phyloP scores from a whole-genome alignment of 2,329 filamentous ascomycete genomes.

The Colletotrichum orchidophilum region DNA sequence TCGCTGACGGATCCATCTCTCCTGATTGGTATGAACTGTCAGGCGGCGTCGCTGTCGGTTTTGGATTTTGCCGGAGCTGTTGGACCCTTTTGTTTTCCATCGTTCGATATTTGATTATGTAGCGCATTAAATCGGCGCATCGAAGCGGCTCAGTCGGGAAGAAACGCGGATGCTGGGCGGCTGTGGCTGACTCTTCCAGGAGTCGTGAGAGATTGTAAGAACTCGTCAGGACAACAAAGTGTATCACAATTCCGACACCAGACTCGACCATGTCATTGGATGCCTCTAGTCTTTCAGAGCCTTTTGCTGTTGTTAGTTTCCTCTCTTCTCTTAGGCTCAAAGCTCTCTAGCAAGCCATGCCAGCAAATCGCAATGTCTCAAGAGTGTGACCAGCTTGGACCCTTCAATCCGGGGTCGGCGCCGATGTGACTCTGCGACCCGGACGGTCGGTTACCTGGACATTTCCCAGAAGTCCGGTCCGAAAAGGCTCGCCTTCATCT shows the following conservation, averaged over 20 bases:
- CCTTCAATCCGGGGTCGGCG: background rate
- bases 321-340: too few relatives aligned
- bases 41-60: background rate
- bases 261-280: too few relatives aligned
- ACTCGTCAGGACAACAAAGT: background rate
- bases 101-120: background rate
- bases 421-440: background rate
- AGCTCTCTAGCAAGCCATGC: too few relatives aligned
- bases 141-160: background rate
- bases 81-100: background rate
- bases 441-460: background rate
- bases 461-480: too few relatives aligned
- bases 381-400: too few relatives aligned
- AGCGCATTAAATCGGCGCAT: background rate
- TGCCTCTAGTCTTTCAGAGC: too few relatives aligned
- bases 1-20: slow-evolving; percentile 7
- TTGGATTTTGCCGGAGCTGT: background rate
- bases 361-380: too few relatives aligned
- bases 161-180: background rate
- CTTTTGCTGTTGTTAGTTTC: too few relatives aligned
- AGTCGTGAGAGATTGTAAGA: background rate
- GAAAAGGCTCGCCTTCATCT: background rate
- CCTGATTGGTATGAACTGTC: background rate
- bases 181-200: background rate
- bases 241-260: background rate